Base-by-base conservation (phyloP, 108 stramenopile genomes). In the Skeletonema costatum region DNA sequence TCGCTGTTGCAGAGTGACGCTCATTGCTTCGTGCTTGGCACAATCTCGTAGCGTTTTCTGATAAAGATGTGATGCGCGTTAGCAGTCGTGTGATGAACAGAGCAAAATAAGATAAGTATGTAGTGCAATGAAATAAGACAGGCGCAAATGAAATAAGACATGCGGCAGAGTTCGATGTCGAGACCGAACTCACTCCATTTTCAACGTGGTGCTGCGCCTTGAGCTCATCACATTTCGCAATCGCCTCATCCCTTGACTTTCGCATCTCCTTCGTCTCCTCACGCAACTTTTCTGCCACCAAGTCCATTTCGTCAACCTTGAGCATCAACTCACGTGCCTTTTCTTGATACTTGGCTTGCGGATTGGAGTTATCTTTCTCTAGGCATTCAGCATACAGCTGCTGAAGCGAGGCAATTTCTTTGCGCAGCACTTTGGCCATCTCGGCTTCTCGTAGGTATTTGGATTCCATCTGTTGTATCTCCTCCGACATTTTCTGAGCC, bases 221-320 rank as follows among this genome's bases (percentile, higher is more conserved):
- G 53, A 74, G 42, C 44, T 73, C 71, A 63, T 81, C 72, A 32
- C 58, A 70, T 25, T 64, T 50, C 0, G 44, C 32, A 33, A 64
- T 16, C 16, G 58, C 73, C 39, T 74, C 80, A 29, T 81, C 73
- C 66, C 73, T 74, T 1, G 66, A 68, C 80, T 74, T 70, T 46
- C 64, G 66, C 35, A 68, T 67, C 12, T 31, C 50, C 25, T 50
- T 81, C 32, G 70, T 1, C n/a, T 74, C 69, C 3, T 70, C 53
- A 31, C 65, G 68, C 64, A 81, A 31, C 17, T 59, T 74, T 9
- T 60, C 66, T 19, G 68, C 16, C 17, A 9, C 41, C 44, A 80
- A 69, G 8, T 73, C 73, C 16, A 66, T 60, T 10, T 74, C 73
- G 2, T 56, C 73, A 21, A 80, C 14, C 16, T 70, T 68, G 0